phyloP scores from a whole-genome alignment of 2,329 filamentous ascomycete genomes.

The Trichoderma guizhouense region DNA sequence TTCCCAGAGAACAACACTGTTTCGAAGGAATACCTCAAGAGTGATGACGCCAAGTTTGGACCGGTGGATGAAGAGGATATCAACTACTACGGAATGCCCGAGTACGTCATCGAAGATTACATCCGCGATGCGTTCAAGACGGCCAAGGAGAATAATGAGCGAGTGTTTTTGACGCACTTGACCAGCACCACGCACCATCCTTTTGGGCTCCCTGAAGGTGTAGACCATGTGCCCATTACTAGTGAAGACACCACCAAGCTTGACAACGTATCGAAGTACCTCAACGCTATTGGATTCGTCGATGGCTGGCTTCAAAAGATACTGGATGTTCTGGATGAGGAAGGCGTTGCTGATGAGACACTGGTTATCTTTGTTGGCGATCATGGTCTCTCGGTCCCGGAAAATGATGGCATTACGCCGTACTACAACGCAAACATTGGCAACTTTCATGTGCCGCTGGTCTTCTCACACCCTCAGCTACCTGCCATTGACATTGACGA shows the following conservation, averaged over 20 bases:
- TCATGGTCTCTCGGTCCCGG: constrained; percentile 32
- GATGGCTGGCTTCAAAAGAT: constrained; percentile 32
- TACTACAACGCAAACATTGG: constrained; percentile 34
- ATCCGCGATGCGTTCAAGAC: constrained; percentile 31
- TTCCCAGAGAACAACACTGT: constrained; percentile 28
- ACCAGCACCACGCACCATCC: constrained; percentile 35
- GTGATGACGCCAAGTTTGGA: constrained; percentile 29
- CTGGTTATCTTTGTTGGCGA: constrained; percentile 32
- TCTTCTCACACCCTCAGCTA: constrained; percentile 32
- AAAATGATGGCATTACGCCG: constrained; percentile 31
- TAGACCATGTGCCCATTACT: constrained; percentile 14
- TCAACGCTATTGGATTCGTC: constrained; percentile 32
- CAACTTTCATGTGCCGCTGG: constrained; percentile 34
- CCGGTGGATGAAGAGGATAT: constrained; percentile 28
- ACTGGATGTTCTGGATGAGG: constrained; percentile 29
- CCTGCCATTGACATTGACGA: constrained; percentile 32
- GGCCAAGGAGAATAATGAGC: constrained; percentile 29
- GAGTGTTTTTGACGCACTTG: constrained; percentile 33
- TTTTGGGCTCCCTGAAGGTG: constrained; percentile 29
- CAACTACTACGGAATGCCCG: constrained; percentile 34
- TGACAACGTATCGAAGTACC: constrained; percentile 31
- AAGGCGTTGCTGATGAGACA: constrained; percentile 33
- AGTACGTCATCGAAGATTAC: constrained; percentile 32
- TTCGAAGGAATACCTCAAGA: constrained; percentile 30
- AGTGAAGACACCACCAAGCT: constrained; percentile 20